These are phyloP conservation scores for Mycena floridula DNA, from an alignment of 768 basidiomycete species.

Conservation along the genomic window DNA sequence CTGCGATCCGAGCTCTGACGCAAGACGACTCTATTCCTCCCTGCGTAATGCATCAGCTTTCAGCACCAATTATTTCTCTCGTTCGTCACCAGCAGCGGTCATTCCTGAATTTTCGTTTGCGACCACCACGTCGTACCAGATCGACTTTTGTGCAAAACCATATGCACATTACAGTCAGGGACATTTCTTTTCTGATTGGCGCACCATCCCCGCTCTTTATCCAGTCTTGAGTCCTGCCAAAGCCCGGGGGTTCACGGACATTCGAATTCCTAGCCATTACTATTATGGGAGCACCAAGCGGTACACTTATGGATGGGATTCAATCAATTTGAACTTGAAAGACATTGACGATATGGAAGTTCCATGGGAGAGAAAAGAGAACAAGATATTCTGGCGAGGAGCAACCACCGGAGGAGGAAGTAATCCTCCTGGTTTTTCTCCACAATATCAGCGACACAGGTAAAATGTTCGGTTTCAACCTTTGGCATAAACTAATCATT, in stretches of 20 bases:
- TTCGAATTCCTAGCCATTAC: slow-evolving; percentile 94
- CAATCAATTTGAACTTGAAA: slow-evolving; percentile 62
- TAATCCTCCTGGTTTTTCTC: slow-evolving; percentile 76
- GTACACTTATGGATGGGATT: slow-evolving; percentile 92
- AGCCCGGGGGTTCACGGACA: slow-evolving; percentile 79
- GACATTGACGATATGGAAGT: slow-evolving; percentile 82
- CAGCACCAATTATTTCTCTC: slow-evolving; percentile 21
- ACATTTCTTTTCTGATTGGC: slow-evolving; percentile 97
- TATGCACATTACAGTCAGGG: slow-evolving; percentile 86
- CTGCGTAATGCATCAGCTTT: slow-evolving; percentile 43
- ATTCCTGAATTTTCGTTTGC: slow-evolving; percentile 58
- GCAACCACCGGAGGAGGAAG: slow-evolving; percentile 94
- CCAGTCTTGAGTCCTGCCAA: slow-evolving; percentile 94
- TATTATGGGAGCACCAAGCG: slow-evolving; percentile 78
- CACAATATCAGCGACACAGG: slow-evolving; percentile 86
- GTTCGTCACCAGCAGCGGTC: slow-evolving; percentile 8
- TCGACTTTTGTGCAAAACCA: slow-evolving; percentile 77
- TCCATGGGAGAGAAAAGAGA: slow-evolving; percentile 84
- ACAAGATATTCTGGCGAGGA: slow-evolving; percentile 91
- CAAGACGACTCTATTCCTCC: slow-evolving; percentile 79
- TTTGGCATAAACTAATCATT: neutral
- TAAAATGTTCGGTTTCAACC: slow-evolving; percentile 19
- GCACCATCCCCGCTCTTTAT: slow-evolving; percentile 81
- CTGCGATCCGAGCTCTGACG: slow-evolving; percentile 71
- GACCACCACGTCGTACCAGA: slow-evolving; percentile 49